Percentiles rank a stretch among this genome's conserved stretches.
These are phyloP conservation scores for Cubamyces sp. DNA, from an alignment of 768 basidiomycete species.

Conservation along the genomic window DNA sequence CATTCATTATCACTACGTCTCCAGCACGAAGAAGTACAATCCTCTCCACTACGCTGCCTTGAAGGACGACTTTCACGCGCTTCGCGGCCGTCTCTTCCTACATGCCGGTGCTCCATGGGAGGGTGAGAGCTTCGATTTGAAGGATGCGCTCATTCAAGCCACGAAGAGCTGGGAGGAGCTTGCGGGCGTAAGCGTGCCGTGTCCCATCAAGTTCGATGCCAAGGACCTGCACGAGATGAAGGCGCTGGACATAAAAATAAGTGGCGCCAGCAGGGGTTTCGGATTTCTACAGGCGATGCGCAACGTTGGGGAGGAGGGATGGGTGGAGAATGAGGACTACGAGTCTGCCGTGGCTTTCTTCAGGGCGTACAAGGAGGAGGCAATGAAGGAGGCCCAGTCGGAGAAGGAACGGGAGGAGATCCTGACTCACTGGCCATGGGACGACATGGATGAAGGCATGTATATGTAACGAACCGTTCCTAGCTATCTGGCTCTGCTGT, in stretches of 20 bases:
- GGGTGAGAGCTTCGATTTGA: constrained; percentile 52
- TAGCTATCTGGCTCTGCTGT: too few relatives aligned
- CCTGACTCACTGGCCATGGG: constrained; percentile 47
- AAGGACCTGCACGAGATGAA: constrained; percentile 48
- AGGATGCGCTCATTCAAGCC: constrained; percentile 46
- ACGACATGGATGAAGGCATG: too few relatives aligned
- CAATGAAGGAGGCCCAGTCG: constrained; percentile 35
- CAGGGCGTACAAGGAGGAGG: constrained; percentile 41
- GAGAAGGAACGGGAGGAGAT: constrained; percentile 46
- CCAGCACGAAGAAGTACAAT: constrained; percentile 50
- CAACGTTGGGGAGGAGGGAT: constrained; percentile 44
- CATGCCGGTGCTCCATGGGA: constrained; percentile 52
- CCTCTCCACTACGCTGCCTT: constrained; percentile 44
- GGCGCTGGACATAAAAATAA: constrained; percentile 41
- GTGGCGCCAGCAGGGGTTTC: constrained; percentile 37
- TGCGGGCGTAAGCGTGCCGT: constrained; percentile 28
- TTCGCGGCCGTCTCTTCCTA: constrained; percentile 48
- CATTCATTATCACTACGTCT: constrained; percentile 54
- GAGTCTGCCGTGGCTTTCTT: constrained; percentile 40
- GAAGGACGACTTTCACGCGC: constrained; percentile 40
- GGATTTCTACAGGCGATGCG: constrained; percentile 38
- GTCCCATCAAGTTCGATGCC: constrained; percentile 34
- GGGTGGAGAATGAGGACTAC: constrained; percentile 49
- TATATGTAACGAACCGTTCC: too few relatives aligned
- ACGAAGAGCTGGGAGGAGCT: constrained; percentile 32